phyloP scores from a whole-genome alignment of 2,329 filamentous ascomycete genomes.

The Talaromyces sp. region DNA sequence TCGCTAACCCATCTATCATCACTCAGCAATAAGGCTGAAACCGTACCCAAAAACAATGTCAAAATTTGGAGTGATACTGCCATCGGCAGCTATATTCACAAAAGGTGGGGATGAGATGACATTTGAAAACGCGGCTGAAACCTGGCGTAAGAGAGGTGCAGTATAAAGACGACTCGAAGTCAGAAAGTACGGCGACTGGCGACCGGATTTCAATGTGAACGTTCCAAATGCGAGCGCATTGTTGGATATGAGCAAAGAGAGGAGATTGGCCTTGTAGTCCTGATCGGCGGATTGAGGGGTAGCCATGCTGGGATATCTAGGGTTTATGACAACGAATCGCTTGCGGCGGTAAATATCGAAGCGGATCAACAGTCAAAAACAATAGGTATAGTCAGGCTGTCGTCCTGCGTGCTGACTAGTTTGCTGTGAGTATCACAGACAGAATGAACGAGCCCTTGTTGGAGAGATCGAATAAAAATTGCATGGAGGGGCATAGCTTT shows the following conservation, averaged over 20 bases:
- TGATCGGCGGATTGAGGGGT: slow-evolving; percentile 23
- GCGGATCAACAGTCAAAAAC: neutral
- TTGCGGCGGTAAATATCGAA: neutral
- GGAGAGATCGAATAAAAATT: slow-evolving; percentile 12
- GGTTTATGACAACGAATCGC: neutral
- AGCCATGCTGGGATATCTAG: slow-evolving; percentile 21
- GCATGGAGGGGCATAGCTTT: slow-evolving; percentile 5
- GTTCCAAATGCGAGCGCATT: slow-evolving; percentile 40
- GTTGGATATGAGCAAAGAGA: slow-evolving; percentile 36
- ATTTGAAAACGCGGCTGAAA: slow-evolving; percentile 74
- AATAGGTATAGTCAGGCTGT: neutral
- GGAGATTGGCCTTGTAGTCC: slow-evolving; percentile 36
- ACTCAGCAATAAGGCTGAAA: neutral
- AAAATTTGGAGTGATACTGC: slow-evolving; percentile 48
- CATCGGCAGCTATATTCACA: slow-evolving; percentile 31
- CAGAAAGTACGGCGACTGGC: slow-evolving; percentile 92
- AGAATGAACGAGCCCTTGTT: neutral
- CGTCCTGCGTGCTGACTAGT: neutral
- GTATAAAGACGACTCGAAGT: slow-evolving; percentile 89
- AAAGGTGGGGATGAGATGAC: slow-evolving; percentile 49
- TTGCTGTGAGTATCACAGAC: neutral
- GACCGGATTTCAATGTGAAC: slow-evolving; percentile 82
- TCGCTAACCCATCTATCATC: neutral
- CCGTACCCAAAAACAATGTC: slow-evolving; percentile 73
- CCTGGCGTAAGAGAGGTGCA: slow-evolving; percentile 68